These are phyloP conservation scores for Wallacemonas collosoma DNA, from an alignment of 208 protist species.

Conservation along the genomic window DNA sequence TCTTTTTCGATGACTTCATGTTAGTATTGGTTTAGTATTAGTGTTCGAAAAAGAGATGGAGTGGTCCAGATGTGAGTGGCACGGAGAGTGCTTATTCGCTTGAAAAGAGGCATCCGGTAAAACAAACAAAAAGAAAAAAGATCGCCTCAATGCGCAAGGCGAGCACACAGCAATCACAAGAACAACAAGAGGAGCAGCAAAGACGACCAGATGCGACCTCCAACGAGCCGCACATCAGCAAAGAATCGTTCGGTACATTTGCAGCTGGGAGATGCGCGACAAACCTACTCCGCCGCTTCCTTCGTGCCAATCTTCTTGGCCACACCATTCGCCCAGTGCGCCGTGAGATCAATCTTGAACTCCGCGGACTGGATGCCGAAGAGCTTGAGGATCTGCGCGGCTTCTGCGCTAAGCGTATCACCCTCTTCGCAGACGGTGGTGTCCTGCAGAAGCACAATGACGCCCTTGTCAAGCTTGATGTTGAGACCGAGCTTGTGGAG, in stretches of 20 bases:
- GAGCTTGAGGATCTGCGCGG: constrained; percentile 89
- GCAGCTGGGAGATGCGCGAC: too few relatives aligned
- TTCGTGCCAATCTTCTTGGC: constrained; percentile 62
- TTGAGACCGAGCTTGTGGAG: constrained; percentile 91
- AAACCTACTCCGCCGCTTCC: constrained; percentile 16
- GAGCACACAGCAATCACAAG: constrained; percentile 10
- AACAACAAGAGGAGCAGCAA: constrained; percentile 4
- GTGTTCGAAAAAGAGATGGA: constrained; percentile 5
- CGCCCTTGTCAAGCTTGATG: constrained; percentile 89
- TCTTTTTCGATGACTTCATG: neutral
- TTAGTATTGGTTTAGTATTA: neutral
- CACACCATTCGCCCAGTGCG: constrained; percentile 88
- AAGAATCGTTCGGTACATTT: too few relatives aligned
- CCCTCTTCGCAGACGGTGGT: constrained; percentile 89
- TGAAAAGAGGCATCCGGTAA: neutral
- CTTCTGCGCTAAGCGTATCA: constrained; percentile 90
- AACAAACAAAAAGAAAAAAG: constrained; percentile 9
- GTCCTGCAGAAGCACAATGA: constrained; percentile 90
- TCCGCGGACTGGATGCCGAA: constrained; percentile 82
- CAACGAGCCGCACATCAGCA: too few relatives aligned
- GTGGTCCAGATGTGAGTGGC: neutral
- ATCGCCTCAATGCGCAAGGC: neutral
- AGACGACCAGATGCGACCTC: neutral
- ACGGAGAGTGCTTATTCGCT: neutral
- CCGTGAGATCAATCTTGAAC: constrained; percentile 85